Evolutionary conservation across 495 filamentous ascomycete species (phyloP).

Genomic region (Aspergillus incahuasiensis): DNA sequence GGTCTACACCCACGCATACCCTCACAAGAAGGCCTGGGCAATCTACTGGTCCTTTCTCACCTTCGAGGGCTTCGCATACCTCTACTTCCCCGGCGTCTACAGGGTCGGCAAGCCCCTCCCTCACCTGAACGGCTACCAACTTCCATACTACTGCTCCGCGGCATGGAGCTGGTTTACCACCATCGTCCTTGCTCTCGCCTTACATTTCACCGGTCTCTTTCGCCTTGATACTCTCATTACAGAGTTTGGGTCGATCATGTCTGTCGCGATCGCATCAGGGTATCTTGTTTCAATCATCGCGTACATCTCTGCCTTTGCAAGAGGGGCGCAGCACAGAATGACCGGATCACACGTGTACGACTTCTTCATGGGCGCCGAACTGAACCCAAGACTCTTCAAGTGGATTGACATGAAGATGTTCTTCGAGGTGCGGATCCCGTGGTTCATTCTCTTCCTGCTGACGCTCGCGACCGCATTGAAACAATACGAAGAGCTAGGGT

Average conservation of each 20-base stretch:
- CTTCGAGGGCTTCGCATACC: conserved; percentile 69
- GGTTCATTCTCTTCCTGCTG: conserved; percentile 85
- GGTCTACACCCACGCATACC: conserved; percentile 73
- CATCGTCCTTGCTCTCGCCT: conserved; percentile 54
- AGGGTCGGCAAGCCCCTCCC: conserved; percentile 74
- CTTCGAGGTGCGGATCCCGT: conserved; percentile 91
- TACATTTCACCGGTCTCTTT: conserved; percentile 78
- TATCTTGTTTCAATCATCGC: conserved; percentile 72
- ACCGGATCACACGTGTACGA: conserved; percentile 90
- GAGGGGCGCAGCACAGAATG: conserved; percentile 84
- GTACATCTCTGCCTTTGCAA: conserved; percentile 70
- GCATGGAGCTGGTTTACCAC: conserved; percentile 77
- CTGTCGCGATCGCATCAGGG: conserved; percentile 81
- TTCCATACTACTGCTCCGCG: conserved; percentile 86
- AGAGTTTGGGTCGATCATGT: conserved; percentile 82
- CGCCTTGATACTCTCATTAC: conserved; percentile 79
- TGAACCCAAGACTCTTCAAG: conserved; percentile 86
- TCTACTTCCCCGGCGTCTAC: conserved; percentile 73
- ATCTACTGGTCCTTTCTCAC: conserved; percentile 87
- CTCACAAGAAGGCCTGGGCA: conserved; percentile 65
- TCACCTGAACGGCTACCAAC: conserved; percentile 68
- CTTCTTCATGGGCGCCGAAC: conserved; percentile 98
- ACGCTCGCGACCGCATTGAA: conserved; percentile 70
- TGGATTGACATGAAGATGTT: conserved; percentile 98
- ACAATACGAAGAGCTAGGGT: conserved; percentile 84